A percentile compares a stretch with the other conserved stretches of the same genome.
Evolutionary conservation across 2,329 filamentous ascomycete species (phyloP).

Genomic region (Neofusicoccum sp.): DNA sequence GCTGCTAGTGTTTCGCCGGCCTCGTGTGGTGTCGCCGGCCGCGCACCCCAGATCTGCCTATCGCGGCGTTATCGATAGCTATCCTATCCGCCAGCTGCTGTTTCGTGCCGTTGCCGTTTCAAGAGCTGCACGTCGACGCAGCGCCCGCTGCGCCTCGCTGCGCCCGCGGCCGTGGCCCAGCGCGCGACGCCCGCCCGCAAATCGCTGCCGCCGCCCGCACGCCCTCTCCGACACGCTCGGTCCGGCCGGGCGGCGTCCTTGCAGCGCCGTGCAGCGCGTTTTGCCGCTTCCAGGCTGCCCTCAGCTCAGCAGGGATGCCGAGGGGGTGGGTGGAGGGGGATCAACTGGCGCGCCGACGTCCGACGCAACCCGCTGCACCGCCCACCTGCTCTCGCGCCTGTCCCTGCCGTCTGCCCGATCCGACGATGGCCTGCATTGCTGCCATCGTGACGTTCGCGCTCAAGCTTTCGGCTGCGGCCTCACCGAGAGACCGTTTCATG

Average conservation of each 20-base stretch:
- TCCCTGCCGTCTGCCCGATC: background rate
- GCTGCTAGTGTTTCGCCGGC: conserved; percentile 14
- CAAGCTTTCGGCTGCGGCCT: conserved; percentile 14
- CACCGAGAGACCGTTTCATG: conserved; percentile 15
- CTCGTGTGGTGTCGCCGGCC: background rate
- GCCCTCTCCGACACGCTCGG: conserved; percentile 8
- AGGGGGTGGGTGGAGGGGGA: background rate
- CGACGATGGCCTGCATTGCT: conserved; percentile 6
- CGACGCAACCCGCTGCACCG: conserved; percentile 14
- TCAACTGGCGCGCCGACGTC: conserved; percentile 12
- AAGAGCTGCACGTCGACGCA: conserved; percentile 16
- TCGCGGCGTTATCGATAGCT: conserved; percentile 16
- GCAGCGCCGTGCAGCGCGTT: conserved; percentile 12
- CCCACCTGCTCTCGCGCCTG: background rate
- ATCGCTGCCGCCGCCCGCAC: background rate
- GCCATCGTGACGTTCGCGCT: conserved; percentile 4
- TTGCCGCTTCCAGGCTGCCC: conserved; percentile 8
- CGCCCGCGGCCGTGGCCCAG: background rate
- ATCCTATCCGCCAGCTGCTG: conserved; percentile 12
- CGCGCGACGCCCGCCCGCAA: background rate
- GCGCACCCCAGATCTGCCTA: conserved; percentile 14
- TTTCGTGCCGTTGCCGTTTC: conserved; percentile 18
- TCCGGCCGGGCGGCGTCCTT: conserved; percentile 16
- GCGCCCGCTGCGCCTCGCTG: conserved; percentile 16
- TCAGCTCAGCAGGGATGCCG: conserved; percentile 17